Percentiles rank a stretch among this genome's conserved stretches.
Conservation (phyloP, 2,329 filamentous ascomycete genomes). For the Fusarium compactum region DNA sequence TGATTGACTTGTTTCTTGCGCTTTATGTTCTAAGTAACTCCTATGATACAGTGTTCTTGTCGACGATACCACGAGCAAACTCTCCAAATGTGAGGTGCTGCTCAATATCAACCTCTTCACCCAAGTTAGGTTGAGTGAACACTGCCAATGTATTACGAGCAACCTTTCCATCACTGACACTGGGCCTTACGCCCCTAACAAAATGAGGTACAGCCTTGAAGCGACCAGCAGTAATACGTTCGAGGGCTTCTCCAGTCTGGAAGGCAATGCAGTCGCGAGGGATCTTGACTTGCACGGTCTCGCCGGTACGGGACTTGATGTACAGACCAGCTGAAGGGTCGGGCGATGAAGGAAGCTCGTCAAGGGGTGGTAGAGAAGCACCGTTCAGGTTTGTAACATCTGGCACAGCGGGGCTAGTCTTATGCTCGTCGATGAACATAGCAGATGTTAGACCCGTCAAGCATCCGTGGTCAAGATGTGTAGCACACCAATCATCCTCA, state of each 20-base stretch:
- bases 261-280: slow-evolving; percentile 93
- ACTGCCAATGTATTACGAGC: slow-evolving; percentile 92
- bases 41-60: slow-evolving; percentile 67
- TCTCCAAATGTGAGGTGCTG: slow-evolving; percentile 78
- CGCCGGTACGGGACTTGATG: slow-evolving; percentile 85
- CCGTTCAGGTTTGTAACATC: slow-evolving; percentile 37
- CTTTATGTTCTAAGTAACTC: not conserved
- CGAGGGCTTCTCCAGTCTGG: slow-evolving; percentile 92
- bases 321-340: slow-evolving; percentile 92
- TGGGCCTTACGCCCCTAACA: slow-evolving; percentile 79
- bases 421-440: slow-evolving; percentile 91
- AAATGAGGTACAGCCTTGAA: slow-evolving; percentile 98
- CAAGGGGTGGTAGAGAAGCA: slow-evolving; percentile 63
- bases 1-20: not conserved
- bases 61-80: slow-evolving; percentile 74
- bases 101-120: slow-evolving; percentile 78
- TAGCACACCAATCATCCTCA: slow-evolving; percentile 95
- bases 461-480: slow-evolving; percentile 91
- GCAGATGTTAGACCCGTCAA: slow-evolving; percentile 93
- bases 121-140: slow-evolving; percentile 96
- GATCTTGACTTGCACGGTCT: slow-evolving; percentile 91
- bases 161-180: slow-evolving; percentile 64
- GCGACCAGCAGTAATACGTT: slow-evolving; percentile 88
- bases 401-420: slow-evolving; percentile 53
- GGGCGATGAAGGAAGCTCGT: slow-evolving; percentile 80